These are phyloP conservation scores for Camelina neglecta DNA, from an alignment of 345 rosid genomes.

Conservation along the genomic window DNA sequence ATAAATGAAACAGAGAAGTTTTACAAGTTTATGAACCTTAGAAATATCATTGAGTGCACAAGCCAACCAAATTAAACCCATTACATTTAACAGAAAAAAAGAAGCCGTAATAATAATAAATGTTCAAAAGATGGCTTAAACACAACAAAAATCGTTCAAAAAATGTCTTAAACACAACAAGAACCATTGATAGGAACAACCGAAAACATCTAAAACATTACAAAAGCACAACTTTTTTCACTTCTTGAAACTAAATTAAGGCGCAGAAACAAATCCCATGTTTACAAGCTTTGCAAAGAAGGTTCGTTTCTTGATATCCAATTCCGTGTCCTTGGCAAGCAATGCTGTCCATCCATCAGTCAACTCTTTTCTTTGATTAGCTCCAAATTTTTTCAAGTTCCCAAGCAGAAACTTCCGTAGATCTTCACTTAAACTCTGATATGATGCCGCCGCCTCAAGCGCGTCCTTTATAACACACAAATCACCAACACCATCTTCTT, in stretches of 20 bases:
- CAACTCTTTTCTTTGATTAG: conserved; percentile 22
- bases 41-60: conserved; percentile 16
- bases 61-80: neutral
- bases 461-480: conserved; percentile 11
- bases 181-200: neutral
- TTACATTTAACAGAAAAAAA: neutral
- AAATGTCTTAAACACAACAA: neutral
- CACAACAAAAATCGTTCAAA: neutral
- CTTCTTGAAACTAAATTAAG: neutral
- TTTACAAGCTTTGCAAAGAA: conserved; percentile 24
- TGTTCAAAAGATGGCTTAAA: conserved; percentile 10
- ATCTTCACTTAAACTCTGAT: neutral
- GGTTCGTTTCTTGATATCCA: conserved; percentile 5
- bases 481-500: conserved; percentile 22
- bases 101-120: neutral
- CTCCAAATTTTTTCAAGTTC: conserved; percentile 7
- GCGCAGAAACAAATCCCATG: neutral
- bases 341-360: conserved; percentile 27
- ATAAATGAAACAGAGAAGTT: conserved; percentile 24
- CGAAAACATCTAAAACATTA: neutral
- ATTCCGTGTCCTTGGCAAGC: conserved; percentile 5
- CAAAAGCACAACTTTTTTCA: neutral
- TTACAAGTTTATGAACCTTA: conserved; percentile 49
- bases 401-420: conserved; percentile 14
- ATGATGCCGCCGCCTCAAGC: neutral